A percentile compares a stretch with the other conserved stretches of the same genome.
Evolutionary conservation across 2,329 filamentous ascomycete genomes (phyloP).

Genomic region (Tolypocladium tundrense): DNA sequence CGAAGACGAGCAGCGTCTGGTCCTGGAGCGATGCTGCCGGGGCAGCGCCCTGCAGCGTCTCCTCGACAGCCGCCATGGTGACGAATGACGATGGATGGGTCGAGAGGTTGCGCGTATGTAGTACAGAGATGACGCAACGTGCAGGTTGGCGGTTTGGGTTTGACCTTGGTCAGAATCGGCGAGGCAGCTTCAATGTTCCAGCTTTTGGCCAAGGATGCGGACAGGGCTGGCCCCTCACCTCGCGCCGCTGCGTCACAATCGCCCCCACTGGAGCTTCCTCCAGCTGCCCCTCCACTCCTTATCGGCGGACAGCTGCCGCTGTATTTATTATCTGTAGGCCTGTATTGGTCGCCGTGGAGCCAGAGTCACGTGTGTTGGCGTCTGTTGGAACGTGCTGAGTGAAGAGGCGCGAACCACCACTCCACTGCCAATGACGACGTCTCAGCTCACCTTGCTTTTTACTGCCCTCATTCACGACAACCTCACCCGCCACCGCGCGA

Average conservation of each 20-base stretch:
- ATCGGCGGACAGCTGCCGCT: too few relatives aligned
- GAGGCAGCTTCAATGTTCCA: not conserved
- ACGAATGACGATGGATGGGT: not conserved
- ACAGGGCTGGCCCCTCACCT: not conserved
- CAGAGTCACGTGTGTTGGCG: slow-evolving; percentile 1
- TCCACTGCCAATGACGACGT: not conserved
- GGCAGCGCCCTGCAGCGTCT: slow-evolving; percentile 17
- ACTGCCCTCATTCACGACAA: not conserved
- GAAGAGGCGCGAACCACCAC: not conserved
- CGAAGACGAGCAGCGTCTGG: slow-evolving; percentile 67
- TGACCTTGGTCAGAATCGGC: not conserved
- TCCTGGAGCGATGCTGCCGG: slow-evolving; percentile 38
- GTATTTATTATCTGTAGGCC: too few relatives aligned
- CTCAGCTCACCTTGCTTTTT: not conserved
- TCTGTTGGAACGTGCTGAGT: not conserved
- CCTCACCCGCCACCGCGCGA: not conserved
- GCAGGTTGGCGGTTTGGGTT: not conserved
- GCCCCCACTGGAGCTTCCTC: not conserved
- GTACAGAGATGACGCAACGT: not conserved
- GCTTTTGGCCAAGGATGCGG: too few relatives aligned
- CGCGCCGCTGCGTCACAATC: not conserved
- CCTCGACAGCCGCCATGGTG: slow-evolving; percentile 23
- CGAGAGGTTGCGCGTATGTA: not conserved
- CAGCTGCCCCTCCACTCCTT: not conserved
- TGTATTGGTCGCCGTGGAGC: not conserved